Evolutionary conservation across 1,139 yeast genomes (phyloP), one percentile per base, ranked within the genome.

Genomic region (Saccharomyces pastorianus): DNA sequence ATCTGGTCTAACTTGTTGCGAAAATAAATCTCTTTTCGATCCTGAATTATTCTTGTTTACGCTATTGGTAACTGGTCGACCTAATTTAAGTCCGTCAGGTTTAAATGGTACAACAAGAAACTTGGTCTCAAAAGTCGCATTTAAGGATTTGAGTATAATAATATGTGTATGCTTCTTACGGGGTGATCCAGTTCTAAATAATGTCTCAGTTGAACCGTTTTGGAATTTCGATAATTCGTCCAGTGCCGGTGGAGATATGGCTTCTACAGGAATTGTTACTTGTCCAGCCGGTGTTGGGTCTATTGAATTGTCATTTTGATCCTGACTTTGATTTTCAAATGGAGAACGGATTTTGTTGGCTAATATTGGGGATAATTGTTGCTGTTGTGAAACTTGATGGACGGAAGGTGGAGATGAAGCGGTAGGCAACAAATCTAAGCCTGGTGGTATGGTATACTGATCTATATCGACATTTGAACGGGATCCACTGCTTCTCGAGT

Each of bases 71-170:
- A 64, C 77, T 13, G 87, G 98, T 52, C 99, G 78, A 1, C 99
- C 98, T 26, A 93, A 76, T 64, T 88, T 88, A 53, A 91, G 73
- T 1, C 89, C 84, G 14, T 88, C 91, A 0, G 99, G 98, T 56
- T 75, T 78, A 56, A 79, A 77, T 0, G 98, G 96, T 7, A 93
- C 84, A 20, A 82, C 81, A 41, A 93, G 73, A 51, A 85, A 83
- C 69, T 91, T 91, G 55, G 84, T 79, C 50, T 83, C 85, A 72
- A 88, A 88, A 0, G 96, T 85, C 53, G 83, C 88, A 67, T 91
- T 91, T 50, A 89, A 71, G 0, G 97, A 85, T 7, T 80, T 71
- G 55, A 90, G 73, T 1, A 89, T 84, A 14, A 90, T 80, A 50
- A 85, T 76, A 72, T 65, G 68, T 2, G 69, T 64, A 46, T 70